phyloP scores from a whole-genome alignment of 2,329 filamentous ascomycete genomes.

The Hymenoscyphus fraxineus region DNA sequence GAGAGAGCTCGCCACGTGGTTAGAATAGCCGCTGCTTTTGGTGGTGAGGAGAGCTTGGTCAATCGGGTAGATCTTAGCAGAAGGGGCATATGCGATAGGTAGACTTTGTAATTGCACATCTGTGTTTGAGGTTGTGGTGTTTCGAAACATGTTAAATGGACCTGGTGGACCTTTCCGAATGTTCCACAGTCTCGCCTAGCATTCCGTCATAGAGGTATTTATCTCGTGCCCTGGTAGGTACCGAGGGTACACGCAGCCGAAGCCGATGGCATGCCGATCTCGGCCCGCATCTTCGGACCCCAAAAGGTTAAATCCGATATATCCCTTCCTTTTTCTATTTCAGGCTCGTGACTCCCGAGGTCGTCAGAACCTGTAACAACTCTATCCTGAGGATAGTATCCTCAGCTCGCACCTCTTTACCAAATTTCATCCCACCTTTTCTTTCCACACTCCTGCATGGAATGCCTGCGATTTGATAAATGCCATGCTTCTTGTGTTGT shows the following conservation, averaged over 20 bases:
- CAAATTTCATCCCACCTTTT: background rate
- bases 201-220: background rate
- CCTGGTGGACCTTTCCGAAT: no score
- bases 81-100: background rate
- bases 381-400: no score
- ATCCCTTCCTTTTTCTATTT: background rate
- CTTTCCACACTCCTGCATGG: background rate
- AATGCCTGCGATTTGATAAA: background rate
- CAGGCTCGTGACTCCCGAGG: background rate
- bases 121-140: background rate
- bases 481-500: background rate
- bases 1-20: constrained; percentile 15
- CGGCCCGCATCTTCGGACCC: background rate
- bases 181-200: no score
- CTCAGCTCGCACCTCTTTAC: background rate
- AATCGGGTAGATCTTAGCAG: background rate
- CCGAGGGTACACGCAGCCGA: background rate
- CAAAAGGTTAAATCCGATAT: background rate
- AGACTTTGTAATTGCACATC: background rate
- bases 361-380: background rate
- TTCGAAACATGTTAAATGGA: background rate
- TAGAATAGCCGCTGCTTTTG: background rate
- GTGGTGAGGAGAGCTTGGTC: background rate
- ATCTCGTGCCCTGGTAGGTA: background rate
- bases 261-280: background rate